Percentiles rank a stretch among this genome's conserved stretches.
phyloP scores from a whole-genome alignment of 2,329 filamentous ascomycete species.

The Penicillium italicum region DNA sequence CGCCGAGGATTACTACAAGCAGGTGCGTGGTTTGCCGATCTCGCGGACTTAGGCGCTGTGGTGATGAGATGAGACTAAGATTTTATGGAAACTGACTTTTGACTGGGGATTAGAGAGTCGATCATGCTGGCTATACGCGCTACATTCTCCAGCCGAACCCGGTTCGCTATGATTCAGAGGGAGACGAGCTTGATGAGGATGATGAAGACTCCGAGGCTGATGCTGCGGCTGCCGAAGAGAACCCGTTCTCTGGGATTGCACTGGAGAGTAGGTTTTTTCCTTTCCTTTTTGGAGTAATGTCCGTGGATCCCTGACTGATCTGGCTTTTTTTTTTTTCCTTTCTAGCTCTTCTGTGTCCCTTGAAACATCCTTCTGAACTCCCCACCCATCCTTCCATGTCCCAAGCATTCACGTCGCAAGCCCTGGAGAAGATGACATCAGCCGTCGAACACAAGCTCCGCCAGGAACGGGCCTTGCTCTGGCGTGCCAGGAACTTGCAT shows the following conservation, averaged over 20 bases:
- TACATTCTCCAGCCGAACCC: conserved; percentile 59
- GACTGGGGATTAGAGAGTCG: conserved; percentile 48
- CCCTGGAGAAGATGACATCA: conserved; percentile 55
- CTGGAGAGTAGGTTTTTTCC: conserved; percentile 50
- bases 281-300: background rate
- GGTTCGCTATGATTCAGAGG: conserved; percentile 60
- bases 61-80: background rate
- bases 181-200: conserved; percentile 57
- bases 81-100: conserved; percentile 8
- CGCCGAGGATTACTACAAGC: conserved; percentile 53
- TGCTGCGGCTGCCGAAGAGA: conserved; percentile 56
- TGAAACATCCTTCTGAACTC: conserved; percentile 60
- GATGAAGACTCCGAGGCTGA: conserved; percentile 58
- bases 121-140: conserved; percentile 60
- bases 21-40: conserved; percentile 40
- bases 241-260: conserved; percentile 57
- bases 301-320: conserved; percentile 10
- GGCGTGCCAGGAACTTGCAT: conserved; percentile 56
- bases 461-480: conserved; percentile 54
- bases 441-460: conserved; percentile 56
- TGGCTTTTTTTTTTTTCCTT: background rate
- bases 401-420: conserved; percentile 56
- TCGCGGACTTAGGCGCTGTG: background rate
- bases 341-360: conserved; percentile 56
- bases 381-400: conserved; percentile 58